Evolutionary conservation across 768 basidiomycete genomes (phyloP).

Genomic region (Suillus subalutaceus): DNA sequence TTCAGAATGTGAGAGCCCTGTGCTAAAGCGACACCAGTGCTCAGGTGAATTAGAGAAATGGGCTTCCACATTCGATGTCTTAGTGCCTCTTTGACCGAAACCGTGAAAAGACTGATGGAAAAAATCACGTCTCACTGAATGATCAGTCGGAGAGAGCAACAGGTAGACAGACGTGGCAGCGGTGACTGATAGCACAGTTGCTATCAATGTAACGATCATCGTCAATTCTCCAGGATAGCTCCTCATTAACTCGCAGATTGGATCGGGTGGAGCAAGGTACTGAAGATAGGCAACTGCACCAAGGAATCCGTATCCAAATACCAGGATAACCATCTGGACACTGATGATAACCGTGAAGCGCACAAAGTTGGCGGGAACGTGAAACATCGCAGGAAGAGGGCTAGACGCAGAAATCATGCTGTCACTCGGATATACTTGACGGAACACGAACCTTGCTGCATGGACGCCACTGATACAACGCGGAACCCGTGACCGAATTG

Average conservation of each 20-base stretch:
- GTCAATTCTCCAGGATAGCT: conserved; percentile 6
- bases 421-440: too few relatives aligned
- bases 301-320: conserved; percentile 13
- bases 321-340: conserved; percentile 1
- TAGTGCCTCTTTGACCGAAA: conserved; percentile 12
- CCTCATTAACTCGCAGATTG: background rate
- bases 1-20: too few relatives aligned
- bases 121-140: background rate
- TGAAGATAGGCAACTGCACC: conserved; percentile 6
- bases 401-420: too few relatives aligned
- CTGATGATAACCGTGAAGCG: background rate
- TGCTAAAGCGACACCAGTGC: too few relatives aligned
- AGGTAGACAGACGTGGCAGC: background rate
- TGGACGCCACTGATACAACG: too few relatives aligned
- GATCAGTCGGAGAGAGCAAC: background rate
- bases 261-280: conserved; percentile 1
- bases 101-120: conserved; percentile 6
- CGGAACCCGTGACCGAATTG: too few relatives aligned
- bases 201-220: conserved; percentile 5
- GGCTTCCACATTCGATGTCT: too few relatives aligned
- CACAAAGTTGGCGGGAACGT: too few relatives aligned
- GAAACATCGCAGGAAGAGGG: too few relatives aligned
- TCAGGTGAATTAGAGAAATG: too few relatives aligned
- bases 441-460: too few relatives aligned
- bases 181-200: conserved; percentile 4